A percentile compares a stretch with the other conserved stretches of the same genome.
These are phyloP conservation scores for Crithidia expoeki DNA, from an alignment of 208 protist genomes.

Conservation along the genomic window DNA sequence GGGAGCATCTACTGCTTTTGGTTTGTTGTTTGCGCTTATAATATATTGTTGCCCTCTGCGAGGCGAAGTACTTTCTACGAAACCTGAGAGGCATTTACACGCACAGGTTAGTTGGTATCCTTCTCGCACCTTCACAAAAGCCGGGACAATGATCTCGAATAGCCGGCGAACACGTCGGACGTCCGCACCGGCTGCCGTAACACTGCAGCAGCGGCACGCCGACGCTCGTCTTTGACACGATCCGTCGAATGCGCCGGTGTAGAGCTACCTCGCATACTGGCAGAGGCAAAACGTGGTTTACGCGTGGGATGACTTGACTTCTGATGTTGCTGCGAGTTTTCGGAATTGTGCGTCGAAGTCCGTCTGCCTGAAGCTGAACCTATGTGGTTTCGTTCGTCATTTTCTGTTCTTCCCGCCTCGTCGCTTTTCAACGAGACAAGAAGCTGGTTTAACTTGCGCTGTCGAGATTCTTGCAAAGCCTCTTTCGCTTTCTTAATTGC, in stretches of 20 bases:
- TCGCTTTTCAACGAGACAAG: too few relatives aligned
- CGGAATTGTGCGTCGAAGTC: neutral
- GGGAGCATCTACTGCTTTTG: too few relatives aligned
- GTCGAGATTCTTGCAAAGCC: conserved; percentile 18
- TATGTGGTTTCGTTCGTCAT: neutral
- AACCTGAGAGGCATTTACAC: too few relatives aligned
- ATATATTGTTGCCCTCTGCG: too few relatives aligned
- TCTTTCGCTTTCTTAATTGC: conserved; percentile 38
- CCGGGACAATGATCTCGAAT: conserved; percentile 33
- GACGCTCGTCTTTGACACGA: neutral
- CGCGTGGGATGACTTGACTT: neutral
- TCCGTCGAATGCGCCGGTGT: neutral
- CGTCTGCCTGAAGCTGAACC: neutral
- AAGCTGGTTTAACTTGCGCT: neutral
- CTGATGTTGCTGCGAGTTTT: conserved; percentile 7
- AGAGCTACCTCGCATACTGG: neutral
- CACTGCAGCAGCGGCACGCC: neutral
- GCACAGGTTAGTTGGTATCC: neutral
- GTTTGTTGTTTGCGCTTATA: too few relatives aligned
- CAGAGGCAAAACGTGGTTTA: conserved; percentile 1
- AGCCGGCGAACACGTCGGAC: conserved; percentile 38
- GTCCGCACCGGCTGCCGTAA: conserved; percentile 23
- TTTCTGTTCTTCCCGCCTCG: too few relatives aligned
- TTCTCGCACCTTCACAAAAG: conserved; percentile 13
- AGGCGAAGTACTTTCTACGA: too few relatives aligned